Percentiles rank a stretch among this genome's conserved stretches.
Evolutionary conservation across 306 rosid species (phyloP).

Genomic region (Rubus idaeus): DNA sequence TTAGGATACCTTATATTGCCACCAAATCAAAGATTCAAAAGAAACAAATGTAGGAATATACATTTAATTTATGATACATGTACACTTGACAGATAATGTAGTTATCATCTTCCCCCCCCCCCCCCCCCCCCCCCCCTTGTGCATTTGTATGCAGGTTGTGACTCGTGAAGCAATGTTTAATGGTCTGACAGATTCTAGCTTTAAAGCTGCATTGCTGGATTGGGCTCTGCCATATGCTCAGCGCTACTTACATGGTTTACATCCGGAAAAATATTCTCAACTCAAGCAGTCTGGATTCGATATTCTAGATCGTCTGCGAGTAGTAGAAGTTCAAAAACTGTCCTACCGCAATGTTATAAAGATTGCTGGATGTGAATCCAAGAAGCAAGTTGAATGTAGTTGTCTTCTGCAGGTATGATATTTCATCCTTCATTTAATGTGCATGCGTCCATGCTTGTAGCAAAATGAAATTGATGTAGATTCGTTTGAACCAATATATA

Average conservation of each 20-base stretch:
- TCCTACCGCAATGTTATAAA: constrained; percentile 74
- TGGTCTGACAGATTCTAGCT: constrained; percentile 54
- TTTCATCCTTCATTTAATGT: constrained; percentile 6
- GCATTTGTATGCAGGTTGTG: constrained; percentile 62
- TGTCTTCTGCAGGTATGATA: constrained; percentile 76
- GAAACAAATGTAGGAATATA: neutral
- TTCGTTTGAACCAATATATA: neutral
- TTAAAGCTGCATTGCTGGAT: constrained; percentile 60
- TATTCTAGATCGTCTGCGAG: constrained; percentile 46
- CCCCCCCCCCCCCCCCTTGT: constrained; percentile 4
- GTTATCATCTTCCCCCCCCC: neutral
- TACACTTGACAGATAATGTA: neutral
- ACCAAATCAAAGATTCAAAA: neutral
- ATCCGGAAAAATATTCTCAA: constrained; percentile 52
- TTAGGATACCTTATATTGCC: neutral
- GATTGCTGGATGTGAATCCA: constrained; percentile 46
- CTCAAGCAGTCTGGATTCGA: constrained; percentile 71
- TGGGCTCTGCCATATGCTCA: constrained; percentile 90
- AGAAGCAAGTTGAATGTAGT: constrained; percentile 52
- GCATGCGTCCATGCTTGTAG: neutral
- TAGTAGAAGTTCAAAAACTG: constrained; percentile 75
- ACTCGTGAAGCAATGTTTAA: constrained; percentile 76
- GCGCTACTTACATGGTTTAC: constrained; percentile 66
- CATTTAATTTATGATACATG: neutral
- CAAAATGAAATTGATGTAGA: neutral